Evolutionary conservation across 2,329 filamentous ascomycete genomes (phyloP), one percentile per base, ranked within the genome.

Genomic region (Pseudopyrenochaeta lycopersici): DNA sequence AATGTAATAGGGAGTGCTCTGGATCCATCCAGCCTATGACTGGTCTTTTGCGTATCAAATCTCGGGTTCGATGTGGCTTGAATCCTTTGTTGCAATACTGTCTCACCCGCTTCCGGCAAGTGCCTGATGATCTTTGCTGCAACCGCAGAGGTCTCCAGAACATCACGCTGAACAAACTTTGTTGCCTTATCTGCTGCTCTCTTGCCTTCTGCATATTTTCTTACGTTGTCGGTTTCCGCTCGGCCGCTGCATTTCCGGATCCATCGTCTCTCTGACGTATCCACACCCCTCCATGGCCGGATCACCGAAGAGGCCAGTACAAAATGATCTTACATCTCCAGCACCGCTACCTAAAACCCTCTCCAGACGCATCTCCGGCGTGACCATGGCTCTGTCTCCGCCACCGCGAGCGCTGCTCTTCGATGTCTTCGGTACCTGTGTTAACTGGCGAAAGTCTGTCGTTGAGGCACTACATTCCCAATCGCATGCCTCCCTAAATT

Each of bases 381-480:
- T 60, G 29, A 66, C 47, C 2, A 74, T 74, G 71, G 55, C 66
- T 45, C 44, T 71, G 3, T 43, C 55, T 11, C 63, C 60, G 9
- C 50, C 63, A 7, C 76, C 77, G 58, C 85, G 86, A 61, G 89
- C 84, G 7, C 78, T 92, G 30, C 81, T 88, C 48, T 92, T 91
- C 68, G 90, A 92, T 76, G 84, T 92, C 64, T 92, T 93, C 73
- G 90, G 90, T 38, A 95, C 91, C 1, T 86, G 88, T 58, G 90
- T 95, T 40, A 84, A 94, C 78, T 94, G 90, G 90, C 88, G 90
- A 51, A 80, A 80, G 33, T 85, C 86, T 1, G 85, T 95, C 17
- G 84, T 82, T 12, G 77, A 81, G 7, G 84, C 85, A 48, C 82
- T 95, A 42, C 71, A 76, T 20, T 68, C 79, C 10, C 80, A 81